phyloP scores from a whole-genome alignment of 2,329 filamentous ascomycete genomes.

The Chrysoporthe austroafricana region DNA sequence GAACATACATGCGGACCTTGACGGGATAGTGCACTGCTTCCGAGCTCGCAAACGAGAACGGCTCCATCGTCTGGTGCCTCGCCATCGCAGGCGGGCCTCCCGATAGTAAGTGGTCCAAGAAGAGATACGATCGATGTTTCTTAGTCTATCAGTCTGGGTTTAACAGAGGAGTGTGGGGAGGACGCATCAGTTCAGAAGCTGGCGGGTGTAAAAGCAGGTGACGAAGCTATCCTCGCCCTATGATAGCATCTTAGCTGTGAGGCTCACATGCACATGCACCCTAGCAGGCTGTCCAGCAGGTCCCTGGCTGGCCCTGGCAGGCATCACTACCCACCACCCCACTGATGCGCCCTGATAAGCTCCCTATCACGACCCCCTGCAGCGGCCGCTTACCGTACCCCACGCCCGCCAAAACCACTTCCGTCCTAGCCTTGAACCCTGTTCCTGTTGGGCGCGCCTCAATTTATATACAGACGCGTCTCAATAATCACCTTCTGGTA shows the following conservation, averaged over 20 bases:
- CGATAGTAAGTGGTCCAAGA: not conserved
- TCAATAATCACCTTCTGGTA: not conserved
- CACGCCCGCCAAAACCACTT: not conserved
- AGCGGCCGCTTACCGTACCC: not conserved
- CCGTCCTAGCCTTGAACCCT: not conserved
- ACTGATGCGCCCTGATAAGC: not conserved
- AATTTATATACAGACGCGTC: not conserved
- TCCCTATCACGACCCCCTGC: not conserved
- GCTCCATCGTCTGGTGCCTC: constrained; percentile 68
- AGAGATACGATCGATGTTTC: not conserved
- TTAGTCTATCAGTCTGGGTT: not conserved
- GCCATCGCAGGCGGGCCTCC: constrained; percentile 12
- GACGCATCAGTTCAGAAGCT: not conserved
- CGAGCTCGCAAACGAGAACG: constrained; percentile 93
- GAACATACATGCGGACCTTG: constrained; percentile 63
- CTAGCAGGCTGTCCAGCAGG: no score
- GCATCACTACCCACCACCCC: not conserved
- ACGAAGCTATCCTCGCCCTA: not conserved
- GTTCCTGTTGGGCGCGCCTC: not conserved
- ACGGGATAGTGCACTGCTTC: constrained; percentile 78
- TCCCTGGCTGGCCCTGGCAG: no score
- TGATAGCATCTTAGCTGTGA: not conserved
- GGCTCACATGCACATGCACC: no score
- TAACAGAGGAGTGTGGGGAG: not conserved
- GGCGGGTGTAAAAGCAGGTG: not conserved